These are phyloP conservation scores for Didymella glomerata DNA, from an alignment of 2,329 filamentous ascomycete genomes.

Conservation along the genomic window DNA sequence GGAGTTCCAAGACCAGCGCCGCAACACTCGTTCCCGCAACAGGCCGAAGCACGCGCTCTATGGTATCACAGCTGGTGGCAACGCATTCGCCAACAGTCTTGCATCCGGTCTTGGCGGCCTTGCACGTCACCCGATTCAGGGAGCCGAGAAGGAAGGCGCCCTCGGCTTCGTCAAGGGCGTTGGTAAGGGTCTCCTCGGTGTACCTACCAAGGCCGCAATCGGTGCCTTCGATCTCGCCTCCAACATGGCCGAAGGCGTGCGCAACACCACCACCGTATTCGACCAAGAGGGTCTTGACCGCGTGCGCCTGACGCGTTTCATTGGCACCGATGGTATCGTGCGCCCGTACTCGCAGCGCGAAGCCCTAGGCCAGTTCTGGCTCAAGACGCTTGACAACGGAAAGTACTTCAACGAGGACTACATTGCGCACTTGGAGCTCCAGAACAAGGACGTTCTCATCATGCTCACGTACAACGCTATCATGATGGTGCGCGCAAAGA, in stretches of 20 bases:
- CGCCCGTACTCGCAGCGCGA: constrained; percentile 94
- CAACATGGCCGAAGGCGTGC: constrained; percentile 95
- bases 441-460: constrained; percentile 87
- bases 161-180: constrained; percentile 97
- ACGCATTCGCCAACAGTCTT: constrained; percentile 90
- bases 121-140: constrained; percentile 91
- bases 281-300: constrained; percentile 94
- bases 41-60: constrained; percentile 96
- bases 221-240: constrained; percentile 96
- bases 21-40: constrained; percentile 92
- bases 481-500: constrained; percentile 86
- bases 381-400: constrained; percentile 97
- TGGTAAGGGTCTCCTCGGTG: constrained; percentile 89
- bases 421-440: constrained; percentile 93
- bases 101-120: constrained; percentile 94
- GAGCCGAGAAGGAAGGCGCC: constrained; percentile 93
- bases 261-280: constrained; percentile 98
- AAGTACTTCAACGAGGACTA: constrained; percentile 98
- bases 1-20: constrained; percentile 95
- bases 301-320: constrained; percentile 90
- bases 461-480: constrained; percentile 71
- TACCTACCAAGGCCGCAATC: constrained; percentile 97
- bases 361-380: constrained; percentile 96
- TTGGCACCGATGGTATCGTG: constrained; percentile 90
- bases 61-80: constrained; percentile 92